Evolutionary conservation across 331 rosid genomes (phyloP).

Genomic region (Pyrus hybrid): DNA sequence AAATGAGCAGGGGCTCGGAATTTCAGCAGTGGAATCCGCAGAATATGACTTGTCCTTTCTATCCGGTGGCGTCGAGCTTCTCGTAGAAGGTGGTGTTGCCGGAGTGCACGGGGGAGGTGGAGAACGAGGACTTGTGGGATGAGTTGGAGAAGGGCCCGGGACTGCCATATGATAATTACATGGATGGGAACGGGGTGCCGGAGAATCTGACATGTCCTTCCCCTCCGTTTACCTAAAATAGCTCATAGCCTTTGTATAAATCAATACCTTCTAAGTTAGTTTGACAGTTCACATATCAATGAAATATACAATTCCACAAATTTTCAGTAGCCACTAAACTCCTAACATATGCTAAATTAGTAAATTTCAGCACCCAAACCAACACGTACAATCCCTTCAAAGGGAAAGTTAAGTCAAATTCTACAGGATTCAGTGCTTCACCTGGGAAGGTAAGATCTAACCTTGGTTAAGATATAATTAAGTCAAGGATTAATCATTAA

Average conservation of each 20-base stretch:
- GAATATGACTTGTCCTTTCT: constrained; percentile 15
- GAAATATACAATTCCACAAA: no score
- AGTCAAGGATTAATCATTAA: neutral
- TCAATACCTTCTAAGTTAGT: no score
- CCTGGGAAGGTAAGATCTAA: neutral
- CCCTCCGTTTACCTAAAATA: constrained; percentile 24
- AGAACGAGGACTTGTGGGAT: constrained; percentile 83
- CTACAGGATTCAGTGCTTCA: neutral
- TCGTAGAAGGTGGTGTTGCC: constrained; percentile 96
- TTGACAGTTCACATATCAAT: no score
- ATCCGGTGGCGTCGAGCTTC: constrained; percentile 46
- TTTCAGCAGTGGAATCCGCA: constrained; percentile 55
- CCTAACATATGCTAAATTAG: neutral
- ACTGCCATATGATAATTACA: constrained; percentile 19
- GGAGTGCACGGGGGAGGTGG: constrained; percentile 76
- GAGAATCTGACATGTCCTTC: constrained; percentile 35
- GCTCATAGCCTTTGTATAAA: no score
- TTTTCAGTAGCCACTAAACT: constrained; percentile 16
- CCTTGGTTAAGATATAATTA: neutral
- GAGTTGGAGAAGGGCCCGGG: constrained; percentile 67
- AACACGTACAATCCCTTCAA: neutral
- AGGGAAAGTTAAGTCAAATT: no score
- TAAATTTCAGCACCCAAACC: constrained; percentile 34
- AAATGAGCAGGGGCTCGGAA: constrained; percentile 13
- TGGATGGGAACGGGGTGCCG: constrained; percentile 15